Evolutionary conservation across 2,329 filamentous ascomycete species (phyloP), one percentile per base, ranked within the genome.

Genomic region (Thielaviopsis populi): DNA sequence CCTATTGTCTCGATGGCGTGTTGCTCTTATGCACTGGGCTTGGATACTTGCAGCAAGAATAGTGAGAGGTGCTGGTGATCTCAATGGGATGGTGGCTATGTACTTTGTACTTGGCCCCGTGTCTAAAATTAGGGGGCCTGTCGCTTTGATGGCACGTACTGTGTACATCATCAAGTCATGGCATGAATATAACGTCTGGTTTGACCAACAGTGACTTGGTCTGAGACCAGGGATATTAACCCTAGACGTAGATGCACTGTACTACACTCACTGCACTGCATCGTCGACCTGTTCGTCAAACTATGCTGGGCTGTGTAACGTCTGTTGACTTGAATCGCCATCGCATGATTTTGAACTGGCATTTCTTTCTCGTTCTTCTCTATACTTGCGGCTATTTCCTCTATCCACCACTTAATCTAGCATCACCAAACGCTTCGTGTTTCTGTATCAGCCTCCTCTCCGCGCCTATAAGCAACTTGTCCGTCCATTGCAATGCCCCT

Each of bases 401-500:
- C 15, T 37, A 22, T 50, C 46, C 24, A 50, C 19, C 2, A 24
- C 13, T 10, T 10, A 5, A 3, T 8, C 33, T 8, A 37, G 5
- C 4, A 6, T 8, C 3, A 8, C 33, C 33, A 37, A 37, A 4
- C 33, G 8, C 19, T 50, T 7, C 27, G 22, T 15, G 10, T 24
- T 11, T 50, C 46, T n/a, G 19, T 50, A 2, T 27, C 11, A 10
- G 2, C 13, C 27, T 7, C 46, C 19, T 50, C 46, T 24, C 46
- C 46, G 46, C 46, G 46, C 46, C 19, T 17, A 22, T 27, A 50
- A 50, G 46, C 22, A 1, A 13, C 24, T 22, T 50, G 53, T 15
- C 8, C 53, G 15, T 30, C 13, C 24, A 54, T 13, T 71, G 75
- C 64, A 67, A 89, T 90, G 87, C 84, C 85, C 66, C 87, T 87